These are phyloP conservation scores for Penicillium nucicola DNA, from an alignment of 495 filamentous ascomycete species.

Conservation along the genomic window DNA sequence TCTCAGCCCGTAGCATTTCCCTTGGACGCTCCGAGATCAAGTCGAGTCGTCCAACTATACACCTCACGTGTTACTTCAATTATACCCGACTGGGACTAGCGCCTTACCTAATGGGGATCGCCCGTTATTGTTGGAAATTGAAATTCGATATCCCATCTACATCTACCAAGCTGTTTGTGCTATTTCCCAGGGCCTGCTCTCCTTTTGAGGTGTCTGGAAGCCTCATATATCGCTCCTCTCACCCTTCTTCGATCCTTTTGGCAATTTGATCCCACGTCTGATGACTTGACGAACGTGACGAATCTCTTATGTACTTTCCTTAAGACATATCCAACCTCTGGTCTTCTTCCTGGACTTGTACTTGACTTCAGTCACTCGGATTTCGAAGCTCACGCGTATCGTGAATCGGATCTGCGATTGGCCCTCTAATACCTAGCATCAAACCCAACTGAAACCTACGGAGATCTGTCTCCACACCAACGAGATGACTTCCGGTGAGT, in stretches of 20 bases:
- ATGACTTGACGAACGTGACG: conserved; percentile 49
- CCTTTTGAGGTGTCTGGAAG: conserved; percentile 1
- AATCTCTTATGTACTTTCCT: conserved; percentile 42
- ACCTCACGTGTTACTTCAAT: conserved; percentile 9
- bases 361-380: neutral
- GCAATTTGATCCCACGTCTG: conserved; percentile 21
- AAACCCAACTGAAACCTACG: neutral
- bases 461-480: neutral
- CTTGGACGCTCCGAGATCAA: neutral
- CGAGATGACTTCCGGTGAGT: conserved; percentile 9
- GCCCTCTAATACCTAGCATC: conserved; percentile 5
- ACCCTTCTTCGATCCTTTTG: conserved; percentile 20
- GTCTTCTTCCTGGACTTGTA: conserved; percentile 10
- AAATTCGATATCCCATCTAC: conserved; percentile 9
- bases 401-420: conserved; percentile 2
- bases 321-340: conserved; percentile 19
- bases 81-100: conserved; percentile 10
- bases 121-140: conserved; percentile 12
- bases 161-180: neutral
- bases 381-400: neutral
- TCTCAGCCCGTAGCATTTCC: neutral
- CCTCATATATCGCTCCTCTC: neutral
- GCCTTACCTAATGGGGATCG: conserved; percentile 8
- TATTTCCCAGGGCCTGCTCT: conserved; percentile 1
- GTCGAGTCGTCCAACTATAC: neutral